Base-by-base conservation (phyloP, 2,329 filamentous ascomycete species). In the Pyricularia sp. region DNA sequence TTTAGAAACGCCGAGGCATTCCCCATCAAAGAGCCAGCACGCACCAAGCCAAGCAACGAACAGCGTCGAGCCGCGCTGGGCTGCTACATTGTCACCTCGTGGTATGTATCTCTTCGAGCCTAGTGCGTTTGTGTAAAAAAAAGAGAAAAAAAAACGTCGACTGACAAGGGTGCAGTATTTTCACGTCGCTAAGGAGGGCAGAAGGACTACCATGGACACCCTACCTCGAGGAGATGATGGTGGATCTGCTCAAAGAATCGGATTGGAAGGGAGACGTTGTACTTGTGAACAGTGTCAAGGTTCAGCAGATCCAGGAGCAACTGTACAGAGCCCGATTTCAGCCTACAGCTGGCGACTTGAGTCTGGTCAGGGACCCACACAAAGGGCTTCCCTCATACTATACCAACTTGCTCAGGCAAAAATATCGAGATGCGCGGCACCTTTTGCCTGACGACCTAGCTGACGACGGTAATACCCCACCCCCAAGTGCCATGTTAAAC, bases 211-310 rank as follows among this genome's bases (percentile, higher is more conserved):
- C 78, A 2, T 90, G 87, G 87, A 88, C 83, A 0, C 72, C 82
- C 1, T 82, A 87, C 67, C 83, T 90, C 79, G 86, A 88, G 33
- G 85, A 88, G 50, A 85, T 82, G 50, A 77, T 89, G 0, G 75
- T 79, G 4, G 71, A 80, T 1, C 76, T 90, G 0, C 77, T 79
- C 4, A 76, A 80, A 20, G 76, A 80, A 1, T 79, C 79, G 9
- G 83, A 88, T 69, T 79, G 78, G 28, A 77, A 81, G 0, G 80
- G 80, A 1, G 87, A 90, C 73, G 77, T 79, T 31, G 72, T 85
- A 1, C 78, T 90, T 3, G 79, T 81, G 2, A 73, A 75, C 0
- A 77, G 80, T 50, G 79, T 79, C 58, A 80, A 77, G 25, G 76
- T 81, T 12, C 81, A 83, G 69, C 76, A 79, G 12, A 73, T 83